Evolutionary conservation across 1,284 basidiomycete species (phyloP).

Genomic region (Fomitopsis palustris): DNA sequence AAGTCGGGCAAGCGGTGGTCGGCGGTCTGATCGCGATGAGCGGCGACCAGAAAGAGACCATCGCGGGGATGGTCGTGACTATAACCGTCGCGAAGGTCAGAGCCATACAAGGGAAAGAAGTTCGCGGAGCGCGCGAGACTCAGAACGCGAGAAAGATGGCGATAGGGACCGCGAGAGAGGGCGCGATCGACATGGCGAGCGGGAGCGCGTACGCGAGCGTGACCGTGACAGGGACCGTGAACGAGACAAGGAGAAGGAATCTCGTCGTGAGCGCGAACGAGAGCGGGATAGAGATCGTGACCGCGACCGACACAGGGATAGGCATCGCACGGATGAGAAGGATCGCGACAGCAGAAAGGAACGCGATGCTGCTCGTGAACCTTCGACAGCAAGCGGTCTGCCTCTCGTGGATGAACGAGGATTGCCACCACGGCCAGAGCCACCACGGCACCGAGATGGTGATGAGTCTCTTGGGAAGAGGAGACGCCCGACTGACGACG

Average conservation of each 20-base stretch:
- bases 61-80: slow-evolving; percentile 42
- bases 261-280: slow-evolving; percentile 41
- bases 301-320: slow-evolving; percentile 26
- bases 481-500: slow-evolving; percentile 60
- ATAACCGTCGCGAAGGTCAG: slow-evolving; percentile 30
- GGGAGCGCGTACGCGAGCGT: slow-evolving; percentile 33
- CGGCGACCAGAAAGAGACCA: slow-evolving; percentile 44
- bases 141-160: slow-evolving; percentile 36
- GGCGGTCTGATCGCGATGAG: slow-evolving; percentile 53
- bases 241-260: slow-evolving; percentile 36
- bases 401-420: slow-evolving; percentile 44
- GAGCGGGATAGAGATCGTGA: slow-evolving; percentile 40
- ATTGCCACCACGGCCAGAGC: slow-evolving; percentile 56
- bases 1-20: slow-evolving; percentile 66
- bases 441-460: slow-evolving; percentile 47
- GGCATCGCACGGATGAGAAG: slow-evolving; percentile 13
- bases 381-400: slow-evolving; percentile 13
- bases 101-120: slow-evolving; percentile 16
- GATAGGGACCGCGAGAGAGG: slow-evolving; percentile 32
- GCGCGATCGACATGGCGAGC: slow-evolving; percentile 38
- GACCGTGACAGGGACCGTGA: slow-evolving; percentile 29
- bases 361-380: slow-evolving; percentile 23
- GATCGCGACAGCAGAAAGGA: slow-evolving; percentile 34
- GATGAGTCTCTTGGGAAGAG: slow-evolving; percentile 68
- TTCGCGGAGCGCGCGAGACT: slow-evolving; percentile 25